A percentile compares a stretch with the other conserved stretches of the same genome.
Evolutionary conservation across 441 rosid genomes (phyloP).

Genomic region (Eruca vesicaria): DNA sequence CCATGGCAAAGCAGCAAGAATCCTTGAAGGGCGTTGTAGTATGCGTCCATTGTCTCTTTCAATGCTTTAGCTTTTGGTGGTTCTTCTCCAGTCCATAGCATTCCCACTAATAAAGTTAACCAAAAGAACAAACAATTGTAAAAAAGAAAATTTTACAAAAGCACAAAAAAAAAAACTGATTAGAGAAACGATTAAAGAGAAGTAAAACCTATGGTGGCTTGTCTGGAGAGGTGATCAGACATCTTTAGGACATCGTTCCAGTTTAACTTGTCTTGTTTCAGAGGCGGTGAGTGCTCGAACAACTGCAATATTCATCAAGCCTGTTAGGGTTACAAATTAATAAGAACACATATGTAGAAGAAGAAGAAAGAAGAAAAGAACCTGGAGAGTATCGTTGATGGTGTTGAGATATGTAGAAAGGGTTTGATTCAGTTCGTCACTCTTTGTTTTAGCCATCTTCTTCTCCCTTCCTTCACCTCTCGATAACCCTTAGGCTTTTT

Average conservation of each 20-base stretch:
- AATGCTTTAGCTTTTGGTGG: conserved; percentile 54
- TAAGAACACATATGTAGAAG: background rate
- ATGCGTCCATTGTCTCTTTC: conserved; percentile 59
- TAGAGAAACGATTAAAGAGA: background rate
- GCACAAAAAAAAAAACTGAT: background rate
- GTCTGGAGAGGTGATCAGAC: conserved; percentile 73
- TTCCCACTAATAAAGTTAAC: conserved; percentile 49
- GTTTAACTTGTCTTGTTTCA: conserved; percentile 44
- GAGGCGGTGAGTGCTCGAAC: conserved; percentile 47
- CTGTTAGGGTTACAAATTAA: background rate
- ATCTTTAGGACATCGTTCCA: conserved; percentile 64
- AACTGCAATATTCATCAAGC: conserved; percentile 33
- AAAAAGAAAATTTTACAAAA: background rate
- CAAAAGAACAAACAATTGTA: background rate
- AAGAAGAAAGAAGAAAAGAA: background rate
- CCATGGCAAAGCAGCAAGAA: conserved; percentile 71
- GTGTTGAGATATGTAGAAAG: conserved; percentile 49
- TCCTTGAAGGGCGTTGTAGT: conserved; percentile 69
- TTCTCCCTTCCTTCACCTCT: background rate
- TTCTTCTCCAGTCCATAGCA: conserved; percentile 79
- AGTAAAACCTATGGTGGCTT: conserved; percentile 66
- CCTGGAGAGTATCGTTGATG: conserved; percentile 79
- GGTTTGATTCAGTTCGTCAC: conserved; percentile 45
- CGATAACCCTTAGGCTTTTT: background rate
- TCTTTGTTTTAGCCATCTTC: conserved; percentile 54